phyloP scores from a whole-genome alignment of 805 yeast genomes.

The Candida nanaspora region DNA sequence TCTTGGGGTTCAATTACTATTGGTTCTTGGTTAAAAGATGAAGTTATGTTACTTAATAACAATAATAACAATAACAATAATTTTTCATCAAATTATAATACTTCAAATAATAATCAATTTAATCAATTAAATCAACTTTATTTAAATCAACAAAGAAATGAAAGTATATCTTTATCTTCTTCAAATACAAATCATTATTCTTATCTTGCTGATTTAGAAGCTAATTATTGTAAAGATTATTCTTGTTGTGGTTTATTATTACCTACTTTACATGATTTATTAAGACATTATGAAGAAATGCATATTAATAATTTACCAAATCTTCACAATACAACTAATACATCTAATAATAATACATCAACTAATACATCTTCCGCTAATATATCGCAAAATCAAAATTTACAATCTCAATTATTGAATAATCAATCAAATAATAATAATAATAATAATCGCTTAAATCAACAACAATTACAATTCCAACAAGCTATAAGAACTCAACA shows the following conservation, averaged over 20 bases:
- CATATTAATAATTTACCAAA: constrained; percentile 50
- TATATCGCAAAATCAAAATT: constrained; percentile 35
- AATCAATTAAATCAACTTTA: constrained; percentile 6
- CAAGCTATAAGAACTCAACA: no score
- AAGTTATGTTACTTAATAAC: constrained; percentile 53
- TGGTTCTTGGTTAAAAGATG: constrained; percentile 95
- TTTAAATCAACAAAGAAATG: constrained; percentile 11
- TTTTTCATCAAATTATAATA: no score
- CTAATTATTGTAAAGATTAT: constrained; percentile 94
- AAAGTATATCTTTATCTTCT: constrained; percentile 36
- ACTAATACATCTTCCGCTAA: constrained; percentile 29
- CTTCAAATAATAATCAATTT: neutral
- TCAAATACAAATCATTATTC: constrained; percentile 53
- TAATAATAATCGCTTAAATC: constrained; percentile 10
- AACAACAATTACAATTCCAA: neutral
- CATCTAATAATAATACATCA: constrained; percentile 52
- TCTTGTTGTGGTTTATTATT: constrained; percentile 90
- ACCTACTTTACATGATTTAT: constrained; percentile 88
- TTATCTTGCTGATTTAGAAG: constrained; percentile 87
- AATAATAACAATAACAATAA: constrained; percentile 2
- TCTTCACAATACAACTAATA: constrained; percentile 34
- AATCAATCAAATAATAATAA: constrained; percentile 13
- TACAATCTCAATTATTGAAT: constrained; percentile 62
- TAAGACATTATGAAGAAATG: constrained; percentile 93
- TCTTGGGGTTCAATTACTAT: constrained; percentile 95